Percentiles rank a stretch among this genome's conserved stretches.
These are phyloP conservation scores for Serpula lacrymans DNA, from an alignment of 768 basidiomycete species.

Conservation along the genomic window DNA sequence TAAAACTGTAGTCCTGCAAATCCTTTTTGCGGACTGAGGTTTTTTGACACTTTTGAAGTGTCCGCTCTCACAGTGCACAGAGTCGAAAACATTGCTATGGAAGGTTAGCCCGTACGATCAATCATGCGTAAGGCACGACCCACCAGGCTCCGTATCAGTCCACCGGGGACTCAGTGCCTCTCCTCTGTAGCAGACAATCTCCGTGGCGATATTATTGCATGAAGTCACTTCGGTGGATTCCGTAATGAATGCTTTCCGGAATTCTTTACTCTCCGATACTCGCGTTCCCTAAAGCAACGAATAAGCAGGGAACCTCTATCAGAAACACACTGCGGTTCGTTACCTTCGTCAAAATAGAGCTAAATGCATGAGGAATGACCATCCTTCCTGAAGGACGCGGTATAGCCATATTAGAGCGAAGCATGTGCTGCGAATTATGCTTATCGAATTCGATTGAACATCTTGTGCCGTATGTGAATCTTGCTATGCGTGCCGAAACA, in stretches of 20 bases:
- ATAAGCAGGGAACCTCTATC: too few relatives aligned
- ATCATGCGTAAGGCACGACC: background rate
- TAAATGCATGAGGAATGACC: constrained; percentile 29
- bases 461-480: constrained; percentile 35
- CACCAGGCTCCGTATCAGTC: constrained; percentile 28
- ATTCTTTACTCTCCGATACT: constrained; percentile 28
- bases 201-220: constrained; percentile 26
- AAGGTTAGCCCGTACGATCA: background rate
- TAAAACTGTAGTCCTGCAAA: constrained; percentile 28
- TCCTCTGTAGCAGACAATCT: constrained; percentile 28
- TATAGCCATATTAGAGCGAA: constrained; percentile 21
- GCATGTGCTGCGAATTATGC: constrained; percentile 24
- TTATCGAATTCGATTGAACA: constrained; percentile 27
- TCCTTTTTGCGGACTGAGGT: constrained; percentile 25
- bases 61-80: constrained; percentile 21
- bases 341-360: constrained; percentile 27
- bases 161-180: constrained; percentile 20
- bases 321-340: background rate
- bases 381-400: constrained; percentile 31
- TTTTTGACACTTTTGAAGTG: constrained; percentile 25
- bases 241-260: constrained; percentile 29
- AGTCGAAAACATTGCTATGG: constrained; percentile 19
- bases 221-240: constrained; percentile 24
- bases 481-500: constrained; percentile 37
- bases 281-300: constrained; percentile 16